Base-by-base conservation (phyloP, 129 eudicot genomes). In the Pseudognaphalium luteoalbum region DNA sequence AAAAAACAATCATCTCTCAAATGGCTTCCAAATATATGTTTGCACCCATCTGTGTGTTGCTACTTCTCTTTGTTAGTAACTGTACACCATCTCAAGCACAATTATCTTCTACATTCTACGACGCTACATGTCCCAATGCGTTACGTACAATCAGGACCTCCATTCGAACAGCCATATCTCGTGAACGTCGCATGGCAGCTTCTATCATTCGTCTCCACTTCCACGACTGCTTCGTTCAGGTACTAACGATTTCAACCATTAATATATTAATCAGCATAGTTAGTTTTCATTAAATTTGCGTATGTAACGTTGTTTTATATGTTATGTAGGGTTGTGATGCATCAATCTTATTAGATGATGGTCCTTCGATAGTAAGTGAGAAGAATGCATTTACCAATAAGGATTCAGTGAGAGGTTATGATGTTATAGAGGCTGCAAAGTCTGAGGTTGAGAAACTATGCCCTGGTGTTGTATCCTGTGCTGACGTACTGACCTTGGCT, bases 401-500 rank as follows among this genome's bases (percentile, higher is more conserved):
- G 50, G 78, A 51, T 2, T 85, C 91, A 0, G 70, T 77, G 0
- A 85, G 87, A 75, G 88, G 88, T 44, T 91, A 86, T 42, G 89
- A 88, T 29, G 68, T 70, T 6, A 79, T 91, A 11, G 67, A 71
- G 33, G 64, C 76, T 39, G 79, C 90, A 30, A 91, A 91, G 61
- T 58, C 87, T 52, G 74, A 67, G 68, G 83, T 88, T 25, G 97
- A 91, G 59, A 67, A 75, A 56, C 78, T 52, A 29, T 91, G 93
- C 64, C 97, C 91, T 1, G 81, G 68, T 12, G 81, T 82, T 56
- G 93, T 91, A 10, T 91, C 97, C 0, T 91, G 97, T 76, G 85
- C 93, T 1, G 97, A 91, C 65, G 81, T 91, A 39, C 75, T 91
- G 2, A 79, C 88, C 3, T 65, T 88, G 80, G 91, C 97, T 12